Evolutionary conservation across 352 stramenopile species (phyloP), one percentile per base, ranked within the genome.

Genomic region (Phytophthora lateralis): DNA sequence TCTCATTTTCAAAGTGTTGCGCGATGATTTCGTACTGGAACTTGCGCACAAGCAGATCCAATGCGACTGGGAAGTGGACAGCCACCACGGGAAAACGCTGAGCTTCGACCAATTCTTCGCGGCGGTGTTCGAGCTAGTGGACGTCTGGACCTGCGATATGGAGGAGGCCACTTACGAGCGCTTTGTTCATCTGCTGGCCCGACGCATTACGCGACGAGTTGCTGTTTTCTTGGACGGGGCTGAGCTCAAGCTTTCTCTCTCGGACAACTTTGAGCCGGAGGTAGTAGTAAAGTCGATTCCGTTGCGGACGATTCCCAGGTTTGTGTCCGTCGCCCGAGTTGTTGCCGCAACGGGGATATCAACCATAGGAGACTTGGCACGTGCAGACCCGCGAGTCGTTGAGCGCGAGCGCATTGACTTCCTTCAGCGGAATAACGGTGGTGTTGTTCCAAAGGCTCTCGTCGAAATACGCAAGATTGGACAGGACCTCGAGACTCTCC

Each of bases 91-190:
- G 4, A 54, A 74, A n/a, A 57, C 56, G 6, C 70, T 93, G 24
- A 76, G 30, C 12, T 83, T 82, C 27, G 78, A 90, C 6, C 75
- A 88, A 50, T 93, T 93, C 57, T 85, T 80, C 60, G 55, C 73
- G 0, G 80, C 85, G 0, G 29, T 93, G 1, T 93, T 93, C 39
- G 85, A 93, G 53, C 68, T 93, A 20, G 85, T 93, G 5, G 82
- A 93, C 38, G 56, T 93, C 8, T 93, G 85, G 85, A 93, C 85
- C 1, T 93, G 85, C 66, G 85, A 93, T 60, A 75, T 90, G 11
- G 49, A 87, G 35, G 80, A 93, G 50, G 20, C 20, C 14, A 91
- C 82, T 9, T 93, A 93, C 60, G 67, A 71, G 27, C 69, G 78
- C 14, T 93, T 91, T 35, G 49, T 91, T 9, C 69, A 91, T 45